These are phyloP conservation scores for Boletellus emodensis DNA, from an alignment of 768 basidiomycete species.

Conservation along the genomic window DNA sequence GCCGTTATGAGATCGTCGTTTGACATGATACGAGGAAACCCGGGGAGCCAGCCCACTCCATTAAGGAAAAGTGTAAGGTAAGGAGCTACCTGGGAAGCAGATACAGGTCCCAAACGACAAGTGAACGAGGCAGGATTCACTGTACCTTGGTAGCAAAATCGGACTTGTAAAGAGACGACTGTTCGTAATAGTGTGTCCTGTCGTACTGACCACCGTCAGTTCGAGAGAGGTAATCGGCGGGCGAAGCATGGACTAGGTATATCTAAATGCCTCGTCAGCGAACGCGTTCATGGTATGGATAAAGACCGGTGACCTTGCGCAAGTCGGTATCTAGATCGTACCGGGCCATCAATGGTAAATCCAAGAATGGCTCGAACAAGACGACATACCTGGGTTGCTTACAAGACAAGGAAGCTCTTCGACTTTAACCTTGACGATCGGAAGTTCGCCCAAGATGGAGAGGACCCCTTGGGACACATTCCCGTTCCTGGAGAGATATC, in stretches of 20 bases:
- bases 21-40: slow-evolving; percentile 76
- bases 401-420: slow-evolving; percentile 58
- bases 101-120: neutral
- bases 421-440: slow-evolving; percentile 53
- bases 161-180: slow-evolving; percentile 62
- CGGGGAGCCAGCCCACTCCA: slow-evolving; percentile 78
- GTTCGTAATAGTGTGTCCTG: slow-evolving; percentile 68
- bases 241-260: slow-evolving; percentile 70
- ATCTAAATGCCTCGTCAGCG: slow-evolving; percentile 40
- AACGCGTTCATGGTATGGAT: neutral
- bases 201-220: slow-evolving; percentile 54
- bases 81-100: slow-evolving; percentile 63
- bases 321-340: slow-evolving; percentile 45
- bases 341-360: neutral
- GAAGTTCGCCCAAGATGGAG: slow-evolving; percentile 68
- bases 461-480: slow-evolving; percentile 79
- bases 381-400: slow-evolving; percentile 42
- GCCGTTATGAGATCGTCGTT: slow-evolving; percentile 55
- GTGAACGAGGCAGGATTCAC: neutral
- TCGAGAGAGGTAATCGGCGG: slow-evolving; percentile 66
- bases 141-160: slow-evolving; percentile 64
- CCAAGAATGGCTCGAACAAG: neutral
- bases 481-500: slow-evolving; percentile 50
- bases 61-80: slow-evolving; percentile 84
- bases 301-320: slow-evolving; percentile 43